These are phyloP conservation scores for Dentipellis fragilis DNA, from an alignment of 768 basidiomycete species.

Conservation along the genomic window DNA sequence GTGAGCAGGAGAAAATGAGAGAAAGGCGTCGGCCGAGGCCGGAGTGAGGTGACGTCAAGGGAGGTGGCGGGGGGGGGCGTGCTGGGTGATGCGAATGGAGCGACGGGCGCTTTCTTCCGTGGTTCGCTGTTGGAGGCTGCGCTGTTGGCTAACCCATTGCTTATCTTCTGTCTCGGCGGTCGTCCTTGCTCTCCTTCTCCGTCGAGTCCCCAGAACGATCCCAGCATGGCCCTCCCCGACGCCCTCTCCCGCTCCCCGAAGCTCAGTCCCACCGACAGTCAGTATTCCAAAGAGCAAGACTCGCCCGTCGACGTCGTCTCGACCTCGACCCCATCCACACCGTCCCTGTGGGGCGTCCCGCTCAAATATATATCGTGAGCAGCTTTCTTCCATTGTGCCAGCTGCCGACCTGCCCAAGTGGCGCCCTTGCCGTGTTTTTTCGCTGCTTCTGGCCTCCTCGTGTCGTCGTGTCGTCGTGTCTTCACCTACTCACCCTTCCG, in stretches of 20 bases:
- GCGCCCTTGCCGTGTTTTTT: constrained; percentile 3
- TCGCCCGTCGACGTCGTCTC: constrained; percentile 30
- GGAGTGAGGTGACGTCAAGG: neutral
- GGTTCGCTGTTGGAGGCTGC: neutral
- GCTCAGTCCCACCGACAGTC: neutral
- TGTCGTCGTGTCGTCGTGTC: neutral
- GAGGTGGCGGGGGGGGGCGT: neutral
- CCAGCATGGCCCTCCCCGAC: too few species aligned
- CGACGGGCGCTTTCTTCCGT: neutral
- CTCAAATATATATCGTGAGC: constrained; percentile 77
- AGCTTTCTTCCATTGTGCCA: constrained; percentile 3
- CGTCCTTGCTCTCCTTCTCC: too few species aligned
- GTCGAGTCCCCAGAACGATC: too few species aligned
- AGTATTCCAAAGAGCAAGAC: neutral
- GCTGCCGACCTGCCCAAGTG: constrained; percentile 1
- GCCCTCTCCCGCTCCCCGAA: neutral
- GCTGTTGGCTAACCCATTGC: too few species aligned
- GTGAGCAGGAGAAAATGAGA: neutral
- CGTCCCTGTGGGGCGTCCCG: constrained; percentile 58
- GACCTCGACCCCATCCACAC: constrained; percentile 28
- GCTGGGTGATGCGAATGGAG: too few species aligned
- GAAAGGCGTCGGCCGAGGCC: neutral
- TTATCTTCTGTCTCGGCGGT: too few species aligned
- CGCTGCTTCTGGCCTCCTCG: constrained; percentile 13
- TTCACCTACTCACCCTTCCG: constrained; percentile 1